Base-by-base conservation (phyloP, 1,284 basidiomycete species). In the Cryptococcus jaspeensis region DNA sequence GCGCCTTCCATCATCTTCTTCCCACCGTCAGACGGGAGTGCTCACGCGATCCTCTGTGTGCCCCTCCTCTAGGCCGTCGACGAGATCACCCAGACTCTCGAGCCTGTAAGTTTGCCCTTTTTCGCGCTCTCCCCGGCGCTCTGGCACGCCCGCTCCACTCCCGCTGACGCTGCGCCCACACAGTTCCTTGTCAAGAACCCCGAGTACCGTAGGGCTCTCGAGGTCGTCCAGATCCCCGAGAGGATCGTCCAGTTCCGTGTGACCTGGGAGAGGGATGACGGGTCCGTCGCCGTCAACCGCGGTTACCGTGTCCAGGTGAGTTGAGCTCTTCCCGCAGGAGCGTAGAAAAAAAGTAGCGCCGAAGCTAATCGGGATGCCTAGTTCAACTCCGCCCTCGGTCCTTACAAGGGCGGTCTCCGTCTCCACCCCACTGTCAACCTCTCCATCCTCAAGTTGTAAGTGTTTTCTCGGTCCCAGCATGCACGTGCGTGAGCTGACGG, bases 311-410 rank as follows among this genome's bases (percentile, higher is more conserved):
- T 89, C 52, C 87, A 87, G 80, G 83, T 83, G 40, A 53, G 79
- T 72, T 23, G 35, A 20, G 38, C 28, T 54, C 35, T 48, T 35
- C 4, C 20, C 12, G 15, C n/a, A 3, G 18, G 18, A 46, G 25
- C n/a, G 18, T 20, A 32, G 9, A 32, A 9, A 32, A 32, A 32
- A 32, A 32, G 28, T 32, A 9, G 28, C 28, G 28, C 28, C 28
- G 9, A 32, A 32, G 38, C 48, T 15, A 22, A 36, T 42, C 28
- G 25, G 13, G 8, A 48, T 28, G 25, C 35, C 15, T 37, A 87
- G 84, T 89, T 87, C 83, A 89, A 89, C 82, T 89, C 87, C 42
- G 87, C 87, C 18, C 83, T 90, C 52, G 88, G 88, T 56, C 88
- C 88, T 41, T 90, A 89, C 84, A 90, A 89, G 78, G 88, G 88